These are phyloP conservation scores for Zymoseptoria brevis DNA, from an alignment of 2,329 filamentous ascomycete species.

Conservation along the genomic window DNA sequence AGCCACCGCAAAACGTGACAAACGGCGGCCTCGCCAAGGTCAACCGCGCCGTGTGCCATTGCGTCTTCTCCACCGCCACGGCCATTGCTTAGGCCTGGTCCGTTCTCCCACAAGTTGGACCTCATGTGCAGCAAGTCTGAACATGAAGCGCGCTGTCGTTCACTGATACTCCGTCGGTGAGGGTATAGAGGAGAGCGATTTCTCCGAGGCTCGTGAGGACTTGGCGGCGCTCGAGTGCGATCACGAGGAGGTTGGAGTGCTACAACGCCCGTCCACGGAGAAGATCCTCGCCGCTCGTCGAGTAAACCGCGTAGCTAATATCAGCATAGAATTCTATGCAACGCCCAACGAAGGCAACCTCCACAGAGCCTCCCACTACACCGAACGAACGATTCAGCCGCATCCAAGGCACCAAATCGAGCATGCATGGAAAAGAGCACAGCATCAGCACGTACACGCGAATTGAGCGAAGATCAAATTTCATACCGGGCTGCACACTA, in stretches of 20 bases:
- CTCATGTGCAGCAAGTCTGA: constrained; percentile 78
- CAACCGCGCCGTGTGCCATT: constrained; percentile 96
- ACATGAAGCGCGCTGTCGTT: constrained; percentile 99
- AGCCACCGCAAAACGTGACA: constrained; percentile 89
- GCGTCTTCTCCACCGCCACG: constrained; percentile 89
- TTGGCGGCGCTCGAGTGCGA: constrained; percentile 94
- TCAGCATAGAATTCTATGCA: too few relatives aligned
- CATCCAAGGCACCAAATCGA: too few relatives aligned
- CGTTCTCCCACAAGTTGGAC: constrained; percentile 94
- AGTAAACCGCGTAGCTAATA: too few relatives aligned
- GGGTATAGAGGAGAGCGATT: constrained; percentile 99
- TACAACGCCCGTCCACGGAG: too few relatives aligned
- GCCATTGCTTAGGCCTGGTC: constrained; percentile 98
- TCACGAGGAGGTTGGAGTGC: constrained; percentile 80
- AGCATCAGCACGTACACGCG: too few relatives aligned
- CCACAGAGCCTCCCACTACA: too few relatives aligned
- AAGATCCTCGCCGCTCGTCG: too few relatives aligned
- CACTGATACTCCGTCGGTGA: constrained; percentile 97
- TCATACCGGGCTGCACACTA: too few relatives aligned
- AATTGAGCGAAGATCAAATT: too few relatives aligned
- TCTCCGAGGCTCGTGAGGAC: constrained; percentile 98
- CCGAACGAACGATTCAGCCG: too few relatives aligned
- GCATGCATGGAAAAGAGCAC: too few relatives aligned
- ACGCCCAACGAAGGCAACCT: too few relatives aligned
- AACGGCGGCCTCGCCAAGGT: constrained; percentile 97